Conservation (phyloP, 441 rosid genomes). For the Pelargonium cotyledonis region DNA sequence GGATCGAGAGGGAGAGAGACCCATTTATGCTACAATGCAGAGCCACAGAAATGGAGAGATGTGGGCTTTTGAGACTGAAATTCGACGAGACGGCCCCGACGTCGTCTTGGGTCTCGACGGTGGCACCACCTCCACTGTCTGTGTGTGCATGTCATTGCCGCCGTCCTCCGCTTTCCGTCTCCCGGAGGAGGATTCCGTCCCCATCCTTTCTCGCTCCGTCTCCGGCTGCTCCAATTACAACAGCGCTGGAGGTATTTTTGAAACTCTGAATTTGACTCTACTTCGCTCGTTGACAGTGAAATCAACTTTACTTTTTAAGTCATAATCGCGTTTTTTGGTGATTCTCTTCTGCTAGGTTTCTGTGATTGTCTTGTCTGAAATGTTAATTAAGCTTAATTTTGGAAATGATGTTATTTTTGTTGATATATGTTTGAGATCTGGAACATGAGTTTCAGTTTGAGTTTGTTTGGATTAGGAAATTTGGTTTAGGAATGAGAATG, state of each 20-base stretch:
- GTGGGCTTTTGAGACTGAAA: conserved; percentile 54
- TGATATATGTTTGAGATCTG: not conserved
- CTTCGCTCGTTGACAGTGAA: not conserved
- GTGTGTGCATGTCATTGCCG: conserved; percentile 54
- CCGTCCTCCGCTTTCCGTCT: conserved; percentile 38
- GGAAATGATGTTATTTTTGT: not conserved
- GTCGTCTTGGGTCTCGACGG: conserved; percentile 65
- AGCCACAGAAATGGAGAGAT: conserved; percentile 53
- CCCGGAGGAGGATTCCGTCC: conserved; percentile 42
- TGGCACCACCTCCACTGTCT: conserved; percentile 63
- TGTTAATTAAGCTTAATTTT: not conserved
- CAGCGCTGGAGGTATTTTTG: conserved; percentile 53
- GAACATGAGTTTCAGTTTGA: not conserved
- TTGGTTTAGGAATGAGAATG: too few species aligned
- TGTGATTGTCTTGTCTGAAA: conserved; percentile 4
- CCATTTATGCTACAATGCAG: conserved; percentile 31
- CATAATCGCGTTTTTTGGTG: not conserved
- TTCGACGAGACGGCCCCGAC: conserved; percentile 13
- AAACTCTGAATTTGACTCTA: not conserved
- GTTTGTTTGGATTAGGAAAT: not conserved
- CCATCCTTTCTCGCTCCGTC: conserved; percentile 54
- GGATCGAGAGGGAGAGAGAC: not conserved
- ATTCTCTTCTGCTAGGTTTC: not conserved
- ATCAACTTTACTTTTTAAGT: not conserved
- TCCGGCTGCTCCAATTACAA: conserved; percentile 74